Base-by-base conservation (phyloP, 768 basidiomycete species). In the Gymnopilus dilepis region DNA sequence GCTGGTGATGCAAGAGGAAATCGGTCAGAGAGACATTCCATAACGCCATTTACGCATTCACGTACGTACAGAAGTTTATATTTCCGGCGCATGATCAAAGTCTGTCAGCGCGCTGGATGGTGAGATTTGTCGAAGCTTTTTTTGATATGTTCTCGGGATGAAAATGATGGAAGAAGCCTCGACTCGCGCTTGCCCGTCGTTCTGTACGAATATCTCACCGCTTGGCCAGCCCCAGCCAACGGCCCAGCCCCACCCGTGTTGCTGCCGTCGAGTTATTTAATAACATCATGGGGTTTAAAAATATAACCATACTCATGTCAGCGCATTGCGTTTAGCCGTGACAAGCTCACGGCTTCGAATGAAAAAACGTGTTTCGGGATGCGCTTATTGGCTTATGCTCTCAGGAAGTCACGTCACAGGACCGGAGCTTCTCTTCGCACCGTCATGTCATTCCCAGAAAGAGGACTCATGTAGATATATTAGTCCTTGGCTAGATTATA, bases 401-500 rank as follows among this genome's bases (percentile, higher is more conserved):
- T 42, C 28, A 47, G 38, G 58, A 60, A 56, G 56, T 61, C 59
- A 58, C 63, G 63, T 60, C 63, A 64, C 63, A 45, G 28, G 24
- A 30, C 21, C 40, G 38, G 21, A 55, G 57, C 67, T 67, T 67
- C 67, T 65, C 43, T 67, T 67, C 66, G 66, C 66, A 64, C 66
- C 58, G 55, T 55, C 58, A 62, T 67, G 62, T 66, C 56, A 62
- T 64, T 50, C 37, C 60, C 60, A 58, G 58, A 67, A 63, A 31
- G 51, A 58, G 41, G 59, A 54, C 53, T 54, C 19, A 51, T 30
- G 17, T 47, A 59, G 55, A 22, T 45, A 50, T 31, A 41, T 54
- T 62, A 56, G 60, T 58, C 42, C 55, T 53, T 63, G 63, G 51
- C 63, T 58, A 54, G 59, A 53, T 58, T 61, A 64, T 61, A 54